Percentiles rank a stretch among this genome's conserved stretches.
These are phyloP conservation scores for Neonectria sp. DNA, from an alignment of 2,329 filamentous ascomycete species.

Conservation along the genomic window DNA sequence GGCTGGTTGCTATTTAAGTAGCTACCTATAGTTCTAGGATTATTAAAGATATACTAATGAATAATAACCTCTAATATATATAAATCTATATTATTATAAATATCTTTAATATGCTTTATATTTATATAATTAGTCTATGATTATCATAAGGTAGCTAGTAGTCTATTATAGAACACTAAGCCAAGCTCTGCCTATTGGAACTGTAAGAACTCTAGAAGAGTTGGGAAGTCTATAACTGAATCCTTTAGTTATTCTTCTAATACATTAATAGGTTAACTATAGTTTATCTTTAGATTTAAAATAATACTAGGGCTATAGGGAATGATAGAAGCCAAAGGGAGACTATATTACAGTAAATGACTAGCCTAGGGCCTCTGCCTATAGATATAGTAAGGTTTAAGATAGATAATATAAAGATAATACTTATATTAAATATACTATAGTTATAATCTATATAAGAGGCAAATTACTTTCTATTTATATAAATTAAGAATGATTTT, in stretches of 20 bases:
- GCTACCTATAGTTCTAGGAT: conserved; percentile 62
- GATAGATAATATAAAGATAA: not conserved
- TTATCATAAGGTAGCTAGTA: conserved; percentile 53
- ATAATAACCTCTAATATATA: conserved; percentile 57
- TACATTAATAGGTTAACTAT: conserved; percentile 62
- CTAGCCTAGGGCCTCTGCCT: too few relatives aligned
- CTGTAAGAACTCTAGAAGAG: conserved; percentile 64
- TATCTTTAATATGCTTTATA: conserved; percentile 63
- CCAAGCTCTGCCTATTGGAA: conserved; percentile 63
- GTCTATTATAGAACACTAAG: conserved; percentile 63
- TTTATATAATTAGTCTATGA: conserved; percentile 62
- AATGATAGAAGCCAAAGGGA: not conserved
- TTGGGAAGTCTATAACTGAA: conserved; percentile 65
- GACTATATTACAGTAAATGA: not conserved
- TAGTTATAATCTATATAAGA: conserved; percentile 37
- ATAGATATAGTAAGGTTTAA: not conserved
- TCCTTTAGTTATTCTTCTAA: conserved; percentile 63
- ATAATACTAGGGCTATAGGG: not conserved
- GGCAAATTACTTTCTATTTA: conserved; percentile 37
- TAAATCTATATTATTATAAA: conserved; percentile 64
- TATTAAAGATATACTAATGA: conserved; percentile 62
- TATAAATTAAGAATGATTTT: conserved; percentile 38
- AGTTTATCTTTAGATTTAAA: conserved; percentile 47
- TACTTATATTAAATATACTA: conserved; percentile 3
- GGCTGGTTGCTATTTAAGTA: conserved; percentile 57